Conservation (phyloP, 140 eudicot species). For the Flaveria floridana region DNA sequence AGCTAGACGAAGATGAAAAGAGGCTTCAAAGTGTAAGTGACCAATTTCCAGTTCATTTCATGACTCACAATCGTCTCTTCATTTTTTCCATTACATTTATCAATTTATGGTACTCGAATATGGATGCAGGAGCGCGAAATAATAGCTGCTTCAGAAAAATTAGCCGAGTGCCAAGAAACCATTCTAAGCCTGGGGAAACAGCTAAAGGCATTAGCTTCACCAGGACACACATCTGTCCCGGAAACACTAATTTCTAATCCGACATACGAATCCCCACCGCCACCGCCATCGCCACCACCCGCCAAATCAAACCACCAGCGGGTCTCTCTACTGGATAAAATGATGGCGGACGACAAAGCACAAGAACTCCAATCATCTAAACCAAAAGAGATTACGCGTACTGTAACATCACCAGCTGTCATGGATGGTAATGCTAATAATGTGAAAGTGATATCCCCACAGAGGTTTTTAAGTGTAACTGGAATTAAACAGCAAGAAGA, state of each 20-base stretch:
- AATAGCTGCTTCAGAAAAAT: slow-evolving; percentile 77
- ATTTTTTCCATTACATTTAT: not conserved
- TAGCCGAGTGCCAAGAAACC: slow-evolving; percentile 95
- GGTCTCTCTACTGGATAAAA: slow-evolving; percentile 75
- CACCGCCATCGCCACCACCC: slow-evolving; percentile 32
- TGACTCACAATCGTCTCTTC: not conserved
- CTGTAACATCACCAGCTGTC: slow-evolving; percentile 27
- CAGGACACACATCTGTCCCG: slow-evolving; percentile 45
- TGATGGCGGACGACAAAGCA: slow-evolving; percentile 70
- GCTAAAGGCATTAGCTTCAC: slow-evolving; percentile 71
- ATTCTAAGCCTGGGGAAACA: slow-evolving; percentile 82
- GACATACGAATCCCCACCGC: slow-evolving; percentile 25
- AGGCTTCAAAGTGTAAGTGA: slow-evolving; percentile 52
- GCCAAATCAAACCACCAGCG: slow-evolving; percentile 42
- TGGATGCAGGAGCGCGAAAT: slow-evolving; percentile 68
- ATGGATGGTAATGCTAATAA: slow-evolving; percentile 32
- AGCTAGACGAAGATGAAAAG: slow-evolving; percentile 38
- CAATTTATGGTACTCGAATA: not conserved
- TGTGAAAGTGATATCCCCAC: slow-evolving; percentile 33
- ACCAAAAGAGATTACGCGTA: slow-evolving; percentile 43
- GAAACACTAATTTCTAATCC: slow-evolving; percentile 40
- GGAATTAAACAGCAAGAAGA: slow-evolving; percentile 41
- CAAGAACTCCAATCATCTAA: slow-evolving; percentile 37
- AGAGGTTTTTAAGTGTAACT: slow-evolving; percentile 30
- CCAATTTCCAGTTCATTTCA: slow-evolving; percentile 18